Conservation (phyloP, 1,139 yeast species). For the Chernovozyma aurita region DNA sequence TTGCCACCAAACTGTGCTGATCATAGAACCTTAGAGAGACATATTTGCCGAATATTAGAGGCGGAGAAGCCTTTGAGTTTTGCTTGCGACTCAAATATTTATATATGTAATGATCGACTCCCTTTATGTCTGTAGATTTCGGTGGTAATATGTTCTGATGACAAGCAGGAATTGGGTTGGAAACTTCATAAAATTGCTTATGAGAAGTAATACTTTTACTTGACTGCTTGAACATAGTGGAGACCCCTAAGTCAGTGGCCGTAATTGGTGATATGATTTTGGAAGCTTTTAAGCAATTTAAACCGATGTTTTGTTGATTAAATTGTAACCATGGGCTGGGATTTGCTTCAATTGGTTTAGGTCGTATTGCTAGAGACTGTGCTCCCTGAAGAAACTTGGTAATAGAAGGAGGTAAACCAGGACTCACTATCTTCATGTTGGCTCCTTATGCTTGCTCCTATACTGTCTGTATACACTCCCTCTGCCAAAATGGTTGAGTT, state of each 20-base stretch:
- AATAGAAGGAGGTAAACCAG: not conserved
- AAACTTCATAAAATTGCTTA: constrained; percentile 1
- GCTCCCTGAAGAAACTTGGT: not conserved
- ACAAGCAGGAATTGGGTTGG: constrained; percentile 2
- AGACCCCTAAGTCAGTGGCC: too few species aligned
- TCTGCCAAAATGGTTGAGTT: too few species aligned
- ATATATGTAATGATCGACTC: constrained; percentile 28
- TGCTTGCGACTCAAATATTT: constrained; percentile 12
- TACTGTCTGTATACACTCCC: too few species aligned
- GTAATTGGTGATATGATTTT: too few species aligned
- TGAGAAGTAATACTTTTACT: too few species aligned
- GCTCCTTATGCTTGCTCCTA: too few species aligned
- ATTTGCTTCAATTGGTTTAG: too few species aligned
- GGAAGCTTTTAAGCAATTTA: too few species aligned
- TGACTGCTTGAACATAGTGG: too few species aligned
- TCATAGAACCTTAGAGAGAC: constrained; percentile 25
- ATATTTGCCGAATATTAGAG: constrained; percentile 17
- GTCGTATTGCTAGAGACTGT: not conserved
- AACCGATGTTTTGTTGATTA: too few species aligned
- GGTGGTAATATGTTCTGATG: constrained; percentile 18
- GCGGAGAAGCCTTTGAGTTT: constrained; percentile 16
- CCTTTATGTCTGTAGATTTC: constrained; percentile 32
- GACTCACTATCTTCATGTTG: not conserved
- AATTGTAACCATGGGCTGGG: too few species aligned
- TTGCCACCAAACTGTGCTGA: constrained; percentile 20